Evolutionary conservation across 371 early-diverging fungal genomes (phyloP).

Genomic region (Haplosporangium sp.): DNA sequence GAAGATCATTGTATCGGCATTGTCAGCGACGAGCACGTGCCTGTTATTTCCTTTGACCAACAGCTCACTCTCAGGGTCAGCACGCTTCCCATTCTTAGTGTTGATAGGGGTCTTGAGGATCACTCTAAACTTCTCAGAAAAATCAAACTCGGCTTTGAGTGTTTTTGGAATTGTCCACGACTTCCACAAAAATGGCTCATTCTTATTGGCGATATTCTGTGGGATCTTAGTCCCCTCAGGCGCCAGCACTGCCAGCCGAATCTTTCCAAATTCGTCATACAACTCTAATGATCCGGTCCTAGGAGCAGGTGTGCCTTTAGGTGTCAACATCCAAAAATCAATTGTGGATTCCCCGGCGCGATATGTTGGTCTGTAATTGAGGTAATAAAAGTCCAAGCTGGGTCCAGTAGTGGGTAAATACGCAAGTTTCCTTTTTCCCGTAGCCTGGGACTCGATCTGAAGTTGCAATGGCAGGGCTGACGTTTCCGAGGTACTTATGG

Average conservation of each 20-base stretch:
- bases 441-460: constrained; percentile 37
- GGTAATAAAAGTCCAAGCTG: constrained; percentile 38
- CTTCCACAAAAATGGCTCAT: constrained; percentile 46
- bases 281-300: constrained; percentile 31
- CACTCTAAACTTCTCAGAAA: constrained; percentile 44
- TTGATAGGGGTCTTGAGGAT: constrained; percentile 24
- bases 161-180: constrained; percentile 31
- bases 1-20: background rate
- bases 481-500: constrained; percentile 13
- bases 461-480: constrained; percentile 30
- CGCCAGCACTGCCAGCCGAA: constrained; percentile 14
- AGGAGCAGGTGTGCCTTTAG: constrained; percentile 22
- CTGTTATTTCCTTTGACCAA: constrained; percentile 21
- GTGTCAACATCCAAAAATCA: constrained; percentile 52
- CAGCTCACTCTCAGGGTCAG: background rate
- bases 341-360: constrained; percentile 30
- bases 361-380: constrained; percentile 45
- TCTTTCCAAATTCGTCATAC: constrained; percentile 41
- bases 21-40: constrained; percentile 1
- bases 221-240: constrained; percentile 41
- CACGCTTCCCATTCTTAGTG: constrained; percentile 8
- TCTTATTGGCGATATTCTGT: constrained; percentile 5
- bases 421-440: constrained; percentile 24
- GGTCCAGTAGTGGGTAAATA: constrained; percentile 35
- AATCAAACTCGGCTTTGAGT: constrained; percentile 30